Evolutionary conservation across 23 red algal species (phyloP), one percentile per base, ranked within the genome.

Genomic region (Gracilaria domingensis): DNA sequence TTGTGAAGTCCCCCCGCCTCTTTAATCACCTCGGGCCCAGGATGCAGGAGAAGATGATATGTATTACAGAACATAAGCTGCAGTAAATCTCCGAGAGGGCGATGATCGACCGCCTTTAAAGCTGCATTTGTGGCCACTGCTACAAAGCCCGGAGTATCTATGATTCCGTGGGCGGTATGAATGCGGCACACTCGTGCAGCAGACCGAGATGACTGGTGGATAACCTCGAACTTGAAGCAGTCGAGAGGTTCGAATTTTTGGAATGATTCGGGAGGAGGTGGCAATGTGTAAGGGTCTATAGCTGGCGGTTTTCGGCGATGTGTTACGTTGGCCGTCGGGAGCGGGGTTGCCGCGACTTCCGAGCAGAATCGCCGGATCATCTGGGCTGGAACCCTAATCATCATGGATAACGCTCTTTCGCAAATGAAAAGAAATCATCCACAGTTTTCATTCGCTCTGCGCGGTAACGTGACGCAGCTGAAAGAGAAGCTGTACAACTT

Each of bases 51-150:
- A 39, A 99, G 82, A 69, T 91, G 87, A 67, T 93, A 96, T n/a
- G 97, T 98, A 78, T 98, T 98, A 78, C 94, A 96, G 67, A 99
- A 99, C 35, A 99, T 86, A 25, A 99, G 93, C 85, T 95, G 89
- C n/a, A 93, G 58, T 23, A 81, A 69, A 26, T 84, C 81, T 25
- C 81, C 91, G 17, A 90, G 42, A 14, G 75, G 91, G 25, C 89
- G 94, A 48, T 94, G 96, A 59, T 99, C 97, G 30, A 99, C 97
- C 25, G 88, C 92, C 62, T 99, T 99, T 18, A 99, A 85, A 20
- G 97, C 97, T 53, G 56, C 97, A 81, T 96, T 99, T 30, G 97
- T 99, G 9, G 83, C 97, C 30, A 99, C 97, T 55, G 97, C 94
- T 29, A 99, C 97, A 83, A 95, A 99, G 24, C 58, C 84, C 7